A percentile compares a stretch with the other conserved stretches of the same genome.
Conservation (phyloP, 495 filamentous ascomycete species). For the Penicillium flavigenum region DNA sequence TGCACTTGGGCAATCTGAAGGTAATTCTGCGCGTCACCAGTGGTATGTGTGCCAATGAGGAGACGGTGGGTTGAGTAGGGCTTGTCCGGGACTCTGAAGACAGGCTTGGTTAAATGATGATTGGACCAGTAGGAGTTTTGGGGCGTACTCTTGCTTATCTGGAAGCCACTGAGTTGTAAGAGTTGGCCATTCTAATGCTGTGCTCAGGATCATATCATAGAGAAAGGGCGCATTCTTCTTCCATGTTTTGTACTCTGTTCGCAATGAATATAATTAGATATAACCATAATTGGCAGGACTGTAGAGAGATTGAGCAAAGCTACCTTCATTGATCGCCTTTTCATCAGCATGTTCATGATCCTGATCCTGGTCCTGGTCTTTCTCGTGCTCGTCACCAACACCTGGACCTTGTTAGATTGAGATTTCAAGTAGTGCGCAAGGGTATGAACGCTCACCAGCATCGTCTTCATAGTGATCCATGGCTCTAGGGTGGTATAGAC, state of each 20-base stretch:
- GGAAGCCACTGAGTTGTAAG: constrained; percentile 98
- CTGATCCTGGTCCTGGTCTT: constrained; percentile 66
- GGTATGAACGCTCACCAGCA: constrained; percentile 18
- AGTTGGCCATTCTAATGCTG: constrained; percentile 96
- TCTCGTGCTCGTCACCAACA: constrained; percentile 52
- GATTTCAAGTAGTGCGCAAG: constrained; percentile 14
- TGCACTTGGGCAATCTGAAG: constrained; percentile 92
- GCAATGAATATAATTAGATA: constrained; percentile 3
- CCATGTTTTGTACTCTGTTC: constrained; percentile 96
- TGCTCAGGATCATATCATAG: constrained; percentile 94
- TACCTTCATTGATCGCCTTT: constrained; percentile 93
- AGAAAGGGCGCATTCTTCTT: constrained; percentile 99
- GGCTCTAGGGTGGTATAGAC: neutral
- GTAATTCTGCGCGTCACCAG: constrained; percentile 82
- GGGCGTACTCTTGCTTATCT: constrained; percentile 75
- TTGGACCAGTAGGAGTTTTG: neutral
- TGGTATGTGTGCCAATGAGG: constrained; percentile 93
- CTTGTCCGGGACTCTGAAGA: constrained; percentile 68
- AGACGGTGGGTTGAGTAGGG: constrained; percentile 86
- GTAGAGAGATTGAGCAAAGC: neutral
- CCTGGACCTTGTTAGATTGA: constrained; percentile 23
- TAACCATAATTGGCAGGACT: neutral
- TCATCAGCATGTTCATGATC: constrained; percentile 75
- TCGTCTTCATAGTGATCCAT: constrained; percentile 49
- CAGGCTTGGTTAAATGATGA: constrained; percentile 14